Base-by-base conservation (phyloP, 352 stramenopile genomes). In the Saprolegnia parasitica region DNA sequence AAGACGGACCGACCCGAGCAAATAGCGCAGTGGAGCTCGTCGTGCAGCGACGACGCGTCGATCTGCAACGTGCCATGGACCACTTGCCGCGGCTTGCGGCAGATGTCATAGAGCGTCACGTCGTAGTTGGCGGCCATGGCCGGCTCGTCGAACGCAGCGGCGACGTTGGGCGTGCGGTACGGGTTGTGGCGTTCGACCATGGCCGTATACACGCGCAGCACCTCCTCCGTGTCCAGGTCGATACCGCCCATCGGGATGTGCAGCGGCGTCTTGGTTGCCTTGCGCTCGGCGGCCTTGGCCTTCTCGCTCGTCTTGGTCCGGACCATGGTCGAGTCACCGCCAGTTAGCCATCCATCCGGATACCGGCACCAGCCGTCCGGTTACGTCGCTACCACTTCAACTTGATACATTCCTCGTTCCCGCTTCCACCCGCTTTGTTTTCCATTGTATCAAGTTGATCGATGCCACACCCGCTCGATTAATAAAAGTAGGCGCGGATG, bases 401-500 rank as follows among this genome's bases (percentile, higher is more conserved):
- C 29, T 35, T 35, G 29, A 35, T 6, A 5, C 29, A 35, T 35
- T n/a, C n/a, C n/a, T n/a, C n/a, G n/a, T n/a, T n/a, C n/a, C n/a
- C n/a, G n/a, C n/a, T n/a, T n/a, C n/a, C n/a, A n/a, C n/a, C n/a
- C n/a, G n/a, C n/a, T n/a, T n/a, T n/a, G n/a, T 35, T 35, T 35
- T 5, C 29, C 2, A 35, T 35, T 2, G 29, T 35, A 35, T 35
- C 29, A 5, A 35, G 29, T 35, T 2, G 29, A 35, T n/a, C n/a
- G 29, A 35, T 35, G 5, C 29, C 2, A 35, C 29, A 35, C 2
- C 29, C 29, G 29, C 2, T 35, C 29, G 29, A 35, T 35, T 35
- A 93, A 75, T 91, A 93, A 77, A 88, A 91, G 71, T 91, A 90
- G 72, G 87, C 90, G 50, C 84, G 81, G 67, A 95, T 95, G 70